Evolutionary conservation across 495 filamentous ascomycete species (phyloP), one percentile per base, ranked within the genome.

Genomic region (Penicillium fimorum): DNA sequence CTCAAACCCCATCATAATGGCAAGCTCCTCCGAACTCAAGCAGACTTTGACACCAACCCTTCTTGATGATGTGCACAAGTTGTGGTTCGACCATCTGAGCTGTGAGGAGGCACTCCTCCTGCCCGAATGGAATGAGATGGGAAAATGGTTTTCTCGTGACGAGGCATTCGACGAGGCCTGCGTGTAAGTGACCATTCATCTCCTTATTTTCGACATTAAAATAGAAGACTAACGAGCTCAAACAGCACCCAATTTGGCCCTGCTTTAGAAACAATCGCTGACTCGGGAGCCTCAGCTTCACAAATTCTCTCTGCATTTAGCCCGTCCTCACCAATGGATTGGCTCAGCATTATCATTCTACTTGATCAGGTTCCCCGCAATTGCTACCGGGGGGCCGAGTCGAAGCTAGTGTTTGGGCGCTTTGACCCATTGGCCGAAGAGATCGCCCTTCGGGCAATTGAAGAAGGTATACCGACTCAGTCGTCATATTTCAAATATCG

Each of bases 281-380:
- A n/a, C 11, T 59, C 66, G 4, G 48, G 40, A 27, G 57, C 55
- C 50, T 57, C 55, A 10, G 52, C 61, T n/a, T 37, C 47, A 1
- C 56, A 67, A 4, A 68, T 73, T 5, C 48, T 71, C 3, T 30
- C 59, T n/a, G 50, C 59, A 18, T 46, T 70, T 3, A 62, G 62
- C 20, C 55, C 58, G 9, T 50, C 43, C 4, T 62, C 61, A 0
- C 57, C 66, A 0, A 41, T 64, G 1, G 53, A 58, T 12, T 73
- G 68, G 68, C 58, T 73, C 5, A 60, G 56, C 22, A 46, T 68
- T 1, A 43, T 71, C 9, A 24, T 73, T 15, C 57, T 73, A 1
- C 54, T 73, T 18, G 70, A 73, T 27, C 70, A 73, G 22, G 44
- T 71, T 6, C 53, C 70, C 10, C 64, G 70, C 5, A 73, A 73